Evolutionary conservation across 495 filamentous ascomycete genomes (phyloP).

Genomic region (Pseudevernia furfuracea): DNA sequence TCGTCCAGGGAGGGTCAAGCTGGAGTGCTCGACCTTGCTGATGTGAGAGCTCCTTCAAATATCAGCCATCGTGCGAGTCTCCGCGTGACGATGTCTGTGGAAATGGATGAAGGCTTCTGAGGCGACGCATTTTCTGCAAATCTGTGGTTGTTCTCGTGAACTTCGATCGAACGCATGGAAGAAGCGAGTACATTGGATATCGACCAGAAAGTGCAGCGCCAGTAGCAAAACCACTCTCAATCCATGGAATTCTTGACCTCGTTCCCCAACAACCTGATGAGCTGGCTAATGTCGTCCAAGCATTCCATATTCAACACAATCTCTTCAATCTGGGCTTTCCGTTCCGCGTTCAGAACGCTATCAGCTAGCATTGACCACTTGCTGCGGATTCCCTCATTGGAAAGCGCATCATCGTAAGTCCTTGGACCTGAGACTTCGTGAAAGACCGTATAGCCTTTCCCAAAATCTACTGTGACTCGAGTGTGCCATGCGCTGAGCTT

Average conservation of each 20-base stretch:
- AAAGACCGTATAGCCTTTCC: slow-evolving; percentile 17
- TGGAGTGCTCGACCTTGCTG: too few relatives aligned
- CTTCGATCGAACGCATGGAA: too few relatives aligned
- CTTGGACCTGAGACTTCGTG: slow-evolving; percentile 23
- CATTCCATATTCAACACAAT: slow-evolving; percentile 29
- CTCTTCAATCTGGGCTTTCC: slow-evolving; percentile 32
- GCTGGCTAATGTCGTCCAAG: slow-evolving; percentile 20
- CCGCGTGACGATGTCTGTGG: too few relatives aligned
- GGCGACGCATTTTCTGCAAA: too few relatives aligned
- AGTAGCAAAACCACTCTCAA: too few relatives aligned
- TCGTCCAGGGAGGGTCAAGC: too few relatives aligned
- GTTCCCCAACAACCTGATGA: background rate
- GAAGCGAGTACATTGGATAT: too few relatives aligned
- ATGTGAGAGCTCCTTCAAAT: too few relatives aligned
- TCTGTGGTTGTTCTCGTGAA: too few relatives aligned
- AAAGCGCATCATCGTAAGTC: slow-evolving; percentile 28
- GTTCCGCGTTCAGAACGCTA: slow-evolving; percentile 27
- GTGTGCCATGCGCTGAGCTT: slow-evolving; percentile 1
- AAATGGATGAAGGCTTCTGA: too few relatives aligned
- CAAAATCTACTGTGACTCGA: slow-evolving; percentile 19
- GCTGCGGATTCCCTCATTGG: slow-evolving; percentile 34
- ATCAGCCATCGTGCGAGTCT: too few relatives aligned
- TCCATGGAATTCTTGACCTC: background rate
- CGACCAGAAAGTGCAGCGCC: too few relatives aligned
- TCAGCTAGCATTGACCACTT: slow-evolving; percentile 32